Evolutionary conservation across 176 grass and related monocot genomes (phyloP).

Genomic region (Aegilops umbellulata): DNA sequence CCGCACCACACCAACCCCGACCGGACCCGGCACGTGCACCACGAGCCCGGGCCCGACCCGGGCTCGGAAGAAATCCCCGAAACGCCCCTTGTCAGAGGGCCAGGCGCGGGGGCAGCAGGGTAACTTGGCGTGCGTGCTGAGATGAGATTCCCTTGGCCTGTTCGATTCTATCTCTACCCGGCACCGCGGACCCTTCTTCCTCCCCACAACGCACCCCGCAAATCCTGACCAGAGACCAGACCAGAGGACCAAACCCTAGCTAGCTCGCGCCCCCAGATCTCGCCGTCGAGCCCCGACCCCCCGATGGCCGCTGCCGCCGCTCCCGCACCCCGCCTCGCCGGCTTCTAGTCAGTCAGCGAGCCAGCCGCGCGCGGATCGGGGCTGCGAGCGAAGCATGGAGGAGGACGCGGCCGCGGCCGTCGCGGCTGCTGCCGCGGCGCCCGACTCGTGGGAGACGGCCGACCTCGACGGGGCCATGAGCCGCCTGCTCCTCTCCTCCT

Average conservation of each 20-base stretch:
- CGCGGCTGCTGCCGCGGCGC: constrained; percentile 22
- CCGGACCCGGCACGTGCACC: not conserved
- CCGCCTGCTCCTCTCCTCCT: constrained; percentile 49
- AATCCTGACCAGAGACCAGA: too few relatives aligned
- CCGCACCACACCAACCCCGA: not conserved
- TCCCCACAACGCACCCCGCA: too few relatives aligned
- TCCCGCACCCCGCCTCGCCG: not conserved
- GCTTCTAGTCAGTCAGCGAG: not conserved
- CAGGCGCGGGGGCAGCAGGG: not conserved
- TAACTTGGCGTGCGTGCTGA: not conserved
- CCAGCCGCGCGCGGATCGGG: not conserved
- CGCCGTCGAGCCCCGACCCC: not conserved
- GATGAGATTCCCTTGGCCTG: not conserved
- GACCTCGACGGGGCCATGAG: constrained; percentile 78
- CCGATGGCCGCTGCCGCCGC: constrained; percentile 1
- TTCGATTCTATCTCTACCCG: too few relatives aligned
- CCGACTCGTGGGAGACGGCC: constrained; percentile 92
- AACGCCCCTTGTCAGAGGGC: not conserved
- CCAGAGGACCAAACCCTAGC: not conserved
- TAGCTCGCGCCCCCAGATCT: not conserved
- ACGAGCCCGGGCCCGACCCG: not conserved
- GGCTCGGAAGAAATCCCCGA: not conserved
- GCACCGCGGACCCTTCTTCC: too few relatives aligned
- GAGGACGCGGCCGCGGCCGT: not conserved
- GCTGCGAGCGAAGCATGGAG: not conserved